Evolutionary conservation across 164 flowering plant species (phyloP), one percentile per base, ranked within the genome.

Genomic region (Dillenia turbinata): DNA sequence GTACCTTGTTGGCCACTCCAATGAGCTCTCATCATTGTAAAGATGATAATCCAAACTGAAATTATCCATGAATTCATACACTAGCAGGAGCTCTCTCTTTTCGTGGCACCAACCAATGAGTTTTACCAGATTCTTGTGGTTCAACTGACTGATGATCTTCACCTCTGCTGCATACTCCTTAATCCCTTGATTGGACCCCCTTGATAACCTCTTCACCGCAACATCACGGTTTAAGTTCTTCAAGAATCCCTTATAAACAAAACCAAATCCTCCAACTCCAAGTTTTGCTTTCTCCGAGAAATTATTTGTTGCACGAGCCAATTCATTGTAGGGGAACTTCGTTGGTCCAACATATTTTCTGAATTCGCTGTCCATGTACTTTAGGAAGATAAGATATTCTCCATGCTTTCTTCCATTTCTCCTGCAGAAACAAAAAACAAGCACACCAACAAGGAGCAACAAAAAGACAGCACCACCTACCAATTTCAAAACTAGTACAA

Each of bases 191-290:
- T 45, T 66, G 5, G 81, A 75, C 1, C 62, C 56, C 1, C 43
- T 66, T 12, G 66, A 68, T 1, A 77, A 53, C 22, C 63, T 66
- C 66, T 77, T 71, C 1, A 75, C 78, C 0, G 74, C 77, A 10
- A 75, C 14, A 10, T 64, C 9, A 1, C 26, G 6, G 49, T 68
- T 59, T 0, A 16, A 9, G 5, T 72, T 66, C 3, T 2, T 44
- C 57, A 74, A 56, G 16, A 67, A 67, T 2, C 78, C 80, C 54
- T 54, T 71, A 52, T 74, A 74, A 24, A 71, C 78, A 5, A 68
- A 68, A 5, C 81, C 77, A 26, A 78, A 78, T 16, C 77, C 81
- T 48, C 81, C 75, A 52, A 74, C 60, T 11, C 75, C 78, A 5
- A 74, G 65, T 63, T 67, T 77, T 51, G 52, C 54, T 19, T 59